phyloP scores from a whole-genome alignment of 768 basidiomycete species.

The Amanita pallidorosea region DNA sequence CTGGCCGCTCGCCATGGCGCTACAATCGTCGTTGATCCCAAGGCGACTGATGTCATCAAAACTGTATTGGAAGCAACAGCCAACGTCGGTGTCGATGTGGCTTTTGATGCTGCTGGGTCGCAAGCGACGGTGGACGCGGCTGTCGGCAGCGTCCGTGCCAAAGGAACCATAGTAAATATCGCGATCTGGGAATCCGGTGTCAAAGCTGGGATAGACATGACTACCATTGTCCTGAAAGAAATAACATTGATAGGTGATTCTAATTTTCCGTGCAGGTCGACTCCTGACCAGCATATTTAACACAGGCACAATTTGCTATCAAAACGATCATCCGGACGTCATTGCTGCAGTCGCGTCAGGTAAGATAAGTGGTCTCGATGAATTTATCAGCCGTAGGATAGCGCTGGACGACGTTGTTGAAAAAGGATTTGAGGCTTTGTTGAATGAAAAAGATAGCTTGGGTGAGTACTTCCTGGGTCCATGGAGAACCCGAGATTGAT shows the following conservation, averaged over 20 bases:
- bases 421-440: slow-evolving; percentile 28
- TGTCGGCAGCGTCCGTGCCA: slow-evolving; percentile 22
- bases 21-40: slow-evolving; percentile 25
- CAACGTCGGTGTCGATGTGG: slow-evolving; percentile 29
- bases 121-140: slow-evolving; percentile 26
- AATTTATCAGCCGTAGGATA: slow-evolving; percentile 32
- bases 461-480: slow-evolving; percentile 16
- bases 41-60: slow-evolving; percentile 14
- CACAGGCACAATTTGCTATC: slow-evolving; percentile 26
- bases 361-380: slow-evolving; percentile 25
- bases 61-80: slow-evolving; percentile 17
- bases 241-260: slow-evolving; percentile 24
- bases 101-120: slow-evolving; percentile 35
- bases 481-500: neutral
- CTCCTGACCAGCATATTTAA: neutral
- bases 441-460: slow-evolving; percentile 29
- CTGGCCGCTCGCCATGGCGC: slow-evolving; percentile 27
- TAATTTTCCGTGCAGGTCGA: neutral
- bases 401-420: slow-evolving; percentile 29
- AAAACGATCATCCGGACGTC: slow-evolving; percentile 26
- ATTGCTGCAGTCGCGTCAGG: slow-evolving; percentile 27
- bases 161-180: slow-evolving; percentile 29
- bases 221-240: slow-evolving; percentile 24
- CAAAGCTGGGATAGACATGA: slow-evolving; percentile 20
- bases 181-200: slow-evolving; percentile 30